A percentile compares a stretch with the other conserved stretches of the same genome.
Evolutionary conservation across 2,329 filamentous ascomycete species (phyloP).

Genomic region (Diplodia corticola): DNA sequence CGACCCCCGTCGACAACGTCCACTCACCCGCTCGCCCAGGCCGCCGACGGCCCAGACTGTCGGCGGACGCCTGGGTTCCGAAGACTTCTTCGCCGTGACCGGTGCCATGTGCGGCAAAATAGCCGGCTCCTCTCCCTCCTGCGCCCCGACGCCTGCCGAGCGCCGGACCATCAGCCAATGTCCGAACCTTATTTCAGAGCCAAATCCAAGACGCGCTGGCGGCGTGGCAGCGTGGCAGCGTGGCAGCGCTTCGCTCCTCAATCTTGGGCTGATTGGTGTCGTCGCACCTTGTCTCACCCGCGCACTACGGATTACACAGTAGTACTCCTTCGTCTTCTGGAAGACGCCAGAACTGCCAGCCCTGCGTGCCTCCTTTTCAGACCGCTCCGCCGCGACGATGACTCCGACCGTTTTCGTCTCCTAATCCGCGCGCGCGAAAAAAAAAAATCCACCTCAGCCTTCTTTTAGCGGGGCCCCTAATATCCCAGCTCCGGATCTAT

Average conservation of each 20-base stretch:
- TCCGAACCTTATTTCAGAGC: slow-evolving; percentile 16
- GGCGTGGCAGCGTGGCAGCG: background rate
- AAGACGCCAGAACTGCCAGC: background rate
- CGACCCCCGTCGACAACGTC: background rate
- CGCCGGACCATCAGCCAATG: slow-evolving; percentile 10
- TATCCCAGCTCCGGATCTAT: background rate
- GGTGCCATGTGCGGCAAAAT: background rate
- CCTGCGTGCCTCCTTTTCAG: background rate
- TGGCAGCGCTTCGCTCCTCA: background rate
- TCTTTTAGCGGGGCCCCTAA: slow-evolving; percentile 9
- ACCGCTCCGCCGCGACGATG: background rate
- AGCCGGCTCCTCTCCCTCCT: background rate
- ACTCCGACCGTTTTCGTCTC: background rate
- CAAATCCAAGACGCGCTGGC: background rate
- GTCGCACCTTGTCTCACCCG: background rate
- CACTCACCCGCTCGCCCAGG: background rate
- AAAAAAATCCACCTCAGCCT: background rate
- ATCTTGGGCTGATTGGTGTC: slow-evolving; percentile 10
- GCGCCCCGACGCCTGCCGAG: background rate
- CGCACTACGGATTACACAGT: too few relatives aligned
- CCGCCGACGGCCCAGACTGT: background rate
- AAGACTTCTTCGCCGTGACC: background rate
- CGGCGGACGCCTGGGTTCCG: background rate
- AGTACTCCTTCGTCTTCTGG: background rate
- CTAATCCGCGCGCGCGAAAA: background rate